Conservation (phyloP, 331 rosid species). For the Acacia concinna region DNA sequence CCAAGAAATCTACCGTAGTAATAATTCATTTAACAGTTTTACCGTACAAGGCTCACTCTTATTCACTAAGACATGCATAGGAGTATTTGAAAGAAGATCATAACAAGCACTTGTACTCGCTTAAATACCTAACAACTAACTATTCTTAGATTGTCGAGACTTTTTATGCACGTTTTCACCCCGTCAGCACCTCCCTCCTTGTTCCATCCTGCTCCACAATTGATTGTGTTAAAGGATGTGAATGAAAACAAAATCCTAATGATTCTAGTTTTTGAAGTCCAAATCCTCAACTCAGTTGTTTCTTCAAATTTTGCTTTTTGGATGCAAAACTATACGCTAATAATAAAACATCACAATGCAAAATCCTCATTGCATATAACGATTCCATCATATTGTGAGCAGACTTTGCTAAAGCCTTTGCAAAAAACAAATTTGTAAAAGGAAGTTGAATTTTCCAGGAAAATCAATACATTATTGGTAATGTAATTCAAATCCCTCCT, state of each 20-base stretch:
- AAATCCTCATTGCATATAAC: background rate
- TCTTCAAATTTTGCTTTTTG: no score
- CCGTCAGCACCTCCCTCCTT: constrained; percentile 16
- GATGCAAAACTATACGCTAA: no score
- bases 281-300: background rate
- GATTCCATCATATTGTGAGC: background rate
- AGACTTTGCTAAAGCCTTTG: background rate
- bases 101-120: no score
- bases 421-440: background rate
- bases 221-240: constrained; percentile 26
- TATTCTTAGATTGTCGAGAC: background rate
- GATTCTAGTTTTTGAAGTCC: constrained; percentile 9
- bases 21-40: no score
- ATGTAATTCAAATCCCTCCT: constrained; percentile 23
- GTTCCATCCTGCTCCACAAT: background rate
- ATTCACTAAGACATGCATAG: background rate
- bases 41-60: background rate
- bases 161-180: constrained; percentile 24
- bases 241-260: background rate
- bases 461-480: constrained; percentile 32
- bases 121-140: background rate
- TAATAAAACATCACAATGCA: no score
- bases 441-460: constrained; percentile 8
- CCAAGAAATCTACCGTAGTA: no score
- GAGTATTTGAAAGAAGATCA: background rate